Evolutionary conservation across 2,329 filamentous ascomycete species (phyloP), one percentile per base, ranked within the genome.

Genomic region (Bipolaris oryzae): DNA sequence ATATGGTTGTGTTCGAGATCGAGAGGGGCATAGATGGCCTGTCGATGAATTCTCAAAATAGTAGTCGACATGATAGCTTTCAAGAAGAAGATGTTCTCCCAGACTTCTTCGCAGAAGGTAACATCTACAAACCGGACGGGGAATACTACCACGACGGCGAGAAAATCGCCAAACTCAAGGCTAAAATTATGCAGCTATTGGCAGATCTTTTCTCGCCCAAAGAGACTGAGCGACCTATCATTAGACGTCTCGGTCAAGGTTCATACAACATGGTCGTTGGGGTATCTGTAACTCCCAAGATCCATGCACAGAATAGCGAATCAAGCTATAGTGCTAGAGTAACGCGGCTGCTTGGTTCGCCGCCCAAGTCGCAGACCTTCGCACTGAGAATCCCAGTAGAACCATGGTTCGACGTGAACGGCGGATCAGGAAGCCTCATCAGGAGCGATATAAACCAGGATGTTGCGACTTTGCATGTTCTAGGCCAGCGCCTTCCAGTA

Each of bases 261-360:
- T 55, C 55, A 3, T 58, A 18, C 16, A 58, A 55, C 10, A 23
- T 49, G 1, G 52, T 55, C 1, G 16, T 58, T 16, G 46, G 51
- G 5, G 20, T 55, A 11, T 48, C 23, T 3, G 18, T 51, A 2
- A 4, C 25, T 2, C 13, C 41, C 18, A n/a, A 18, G 13, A 11
- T n/a, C 7, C 21, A n/a, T 1, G 43, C 34, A n/a, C 11, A 10
- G 16, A 11, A 21, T 11, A 15, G 16, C 7, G 50, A 43, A 13
- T 39, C 39, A 11, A n/a, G 10, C 2, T 3, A 23, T 5, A n/a
- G 1, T 7, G 20, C 25, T 16, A 10, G 45, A 15, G n/a, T 34
- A 2, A 16, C 16, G 3, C 21, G 18, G 6, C 15, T 48, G 13
- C n/a, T 53, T 3, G 18, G 31, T 5, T 23, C 16, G n/a, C 18